phyloP scores from a whole-genome alignment of 2,329 filamentous ascomycete genomes.

The Alternaria brassicae region DNA sequence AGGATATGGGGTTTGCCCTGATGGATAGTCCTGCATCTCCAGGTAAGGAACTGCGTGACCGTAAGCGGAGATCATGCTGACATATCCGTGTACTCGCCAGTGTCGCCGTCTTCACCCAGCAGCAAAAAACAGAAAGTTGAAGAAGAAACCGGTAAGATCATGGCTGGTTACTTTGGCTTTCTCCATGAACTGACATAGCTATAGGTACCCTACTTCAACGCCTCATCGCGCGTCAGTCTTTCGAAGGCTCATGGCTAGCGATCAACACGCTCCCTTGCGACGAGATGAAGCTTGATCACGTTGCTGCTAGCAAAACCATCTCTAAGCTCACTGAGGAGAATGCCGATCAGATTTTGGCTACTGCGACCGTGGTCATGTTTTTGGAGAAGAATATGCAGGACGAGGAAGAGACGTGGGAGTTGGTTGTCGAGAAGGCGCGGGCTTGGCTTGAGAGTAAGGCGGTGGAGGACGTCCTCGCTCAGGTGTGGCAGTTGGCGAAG shows the following conservation, averaged over 20 bases:
- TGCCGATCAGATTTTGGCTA: not conserved
- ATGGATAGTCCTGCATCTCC: not conserved
- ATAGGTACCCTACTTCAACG: not conserved
- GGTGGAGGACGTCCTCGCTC: not conserved
- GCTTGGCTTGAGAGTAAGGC: not conserved
- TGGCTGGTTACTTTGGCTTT: not conserved
- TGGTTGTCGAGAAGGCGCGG: constrained; percentile 13
- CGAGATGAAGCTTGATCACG: not conserved
- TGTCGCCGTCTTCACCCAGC: not conserved
- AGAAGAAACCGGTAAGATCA: not conserved
- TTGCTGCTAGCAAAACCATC: not conserved
- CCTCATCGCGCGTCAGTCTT: constrained; percentile 6
- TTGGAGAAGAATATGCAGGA: constrained; percentile 7
- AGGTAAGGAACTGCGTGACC: not conserved
- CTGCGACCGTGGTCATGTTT: not conserved
- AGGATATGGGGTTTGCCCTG: not conserved
- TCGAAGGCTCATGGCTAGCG: not conserved
- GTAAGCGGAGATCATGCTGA: not conserved
- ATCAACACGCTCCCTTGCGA: not conserved
- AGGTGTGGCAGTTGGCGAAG: not conserved
- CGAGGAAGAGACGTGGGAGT: constrained; percentile 5
- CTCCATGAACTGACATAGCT: not conserved
- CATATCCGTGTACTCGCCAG: not conserved
- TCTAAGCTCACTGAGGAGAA: not conserved
- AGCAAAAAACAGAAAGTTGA: not conserved